Evolutionary conservation across 208 protist species (phyloP).

Genomic region (Cochliopodium minus): DNA sequence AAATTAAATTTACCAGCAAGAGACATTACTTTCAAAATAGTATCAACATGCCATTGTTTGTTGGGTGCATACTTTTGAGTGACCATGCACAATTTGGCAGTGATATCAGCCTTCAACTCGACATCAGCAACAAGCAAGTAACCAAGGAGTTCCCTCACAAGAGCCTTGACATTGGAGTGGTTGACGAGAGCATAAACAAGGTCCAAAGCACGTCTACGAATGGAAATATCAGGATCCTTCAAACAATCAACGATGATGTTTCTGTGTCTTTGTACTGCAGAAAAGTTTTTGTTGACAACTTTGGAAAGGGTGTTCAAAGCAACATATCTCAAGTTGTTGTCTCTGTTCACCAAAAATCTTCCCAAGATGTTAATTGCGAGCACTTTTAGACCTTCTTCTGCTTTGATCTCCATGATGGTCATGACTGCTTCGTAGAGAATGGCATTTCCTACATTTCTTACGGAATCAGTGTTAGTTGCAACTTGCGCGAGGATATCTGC

Average conservation of each 20-base stretch:
- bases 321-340: conserved; percentile 96
- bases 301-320: conserved; percentile 74
- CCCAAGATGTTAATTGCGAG: conserved; percentile 94
- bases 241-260: conserved; percentile 83
- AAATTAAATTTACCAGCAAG: conserved; percentile 45
- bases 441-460: conserved; percentile 82
- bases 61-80: conserved; percentile 71
- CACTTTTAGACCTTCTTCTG: conserved; percentile 50
- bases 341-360: conserved; percentile 74
- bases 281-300: conserved; percentile 57
- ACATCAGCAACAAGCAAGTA: conserved; percentile 64
- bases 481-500: conserved; percentile 92
- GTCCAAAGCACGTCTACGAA: conserved; percentile 79
- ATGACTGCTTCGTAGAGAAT: conserved; percentile 92
- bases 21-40: conserved; percentile 69
- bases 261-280: conserved; percentile 71
- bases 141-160: conserved; percentile 75
- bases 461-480: conserved; percentile 86
- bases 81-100: conserved; percentile 63
- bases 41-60: conserved; percentile 85
- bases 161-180: conserved; percentile 60
- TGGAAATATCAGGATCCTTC: conserved; percentile 82
- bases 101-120: conserved; percentile 77
- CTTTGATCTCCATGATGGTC: conserved; percentile 90
- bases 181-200: conserved; percentile 88